Evolutionary conservation across 805 yeast genomes (phyloP).

Genomic region (Monosporozyma yasuniensis): DNA sequence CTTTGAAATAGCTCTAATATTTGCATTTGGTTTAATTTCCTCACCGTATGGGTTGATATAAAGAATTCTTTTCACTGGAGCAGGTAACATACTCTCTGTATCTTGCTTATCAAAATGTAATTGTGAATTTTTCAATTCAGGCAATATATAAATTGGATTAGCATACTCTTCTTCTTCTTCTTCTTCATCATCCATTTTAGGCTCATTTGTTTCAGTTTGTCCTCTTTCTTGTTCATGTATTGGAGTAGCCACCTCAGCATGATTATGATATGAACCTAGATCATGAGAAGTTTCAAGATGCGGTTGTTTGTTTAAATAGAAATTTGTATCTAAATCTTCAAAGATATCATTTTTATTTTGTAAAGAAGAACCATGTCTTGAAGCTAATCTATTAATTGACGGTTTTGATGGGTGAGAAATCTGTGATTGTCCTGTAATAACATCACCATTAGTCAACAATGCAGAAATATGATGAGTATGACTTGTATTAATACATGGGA

Average conservation of each 20-base stretch:
- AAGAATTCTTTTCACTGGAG: conserved; percentile 64
- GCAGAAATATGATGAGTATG: conserved; percentile 86
- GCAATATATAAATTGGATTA: conserved; percentile 40
- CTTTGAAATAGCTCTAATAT: conserved; percentile 46
- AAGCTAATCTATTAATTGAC: conserved; percentile 3
- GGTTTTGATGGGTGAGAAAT: conserved; percentile 69
- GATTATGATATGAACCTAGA: background rate
- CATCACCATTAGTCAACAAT: conserved; percentile 51
- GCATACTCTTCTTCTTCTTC: conserved; percentile 59
- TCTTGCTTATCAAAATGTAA: conserved; percentile 54
- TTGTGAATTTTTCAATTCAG: conserved; percentile 67
- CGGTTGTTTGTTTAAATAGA: background rate
- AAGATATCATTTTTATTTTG: conserved; percentile 1
- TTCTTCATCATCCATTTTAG: conserved; percentile 23
- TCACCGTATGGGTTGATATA: conserved; percentile 85
- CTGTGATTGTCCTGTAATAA: conserved; percentile 85
- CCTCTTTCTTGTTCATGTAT: background rate
- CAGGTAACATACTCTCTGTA: conserved; percentile 50
- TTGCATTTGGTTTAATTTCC: conserved; percentile 71
- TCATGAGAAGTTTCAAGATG: background rate
- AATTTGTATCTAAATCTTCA: background rate
- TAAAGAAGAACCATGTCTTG: conserved; percentile 1
- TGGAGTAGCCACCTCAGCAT: background rate
- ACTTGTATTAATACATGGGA: conserved; percentile 79
- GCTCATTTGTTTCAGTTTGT: background rate